phyloP scores from a whole-genome alignment of 768 basidiomycete genomes.

The Stropharia rugosoannulata region DNA sequence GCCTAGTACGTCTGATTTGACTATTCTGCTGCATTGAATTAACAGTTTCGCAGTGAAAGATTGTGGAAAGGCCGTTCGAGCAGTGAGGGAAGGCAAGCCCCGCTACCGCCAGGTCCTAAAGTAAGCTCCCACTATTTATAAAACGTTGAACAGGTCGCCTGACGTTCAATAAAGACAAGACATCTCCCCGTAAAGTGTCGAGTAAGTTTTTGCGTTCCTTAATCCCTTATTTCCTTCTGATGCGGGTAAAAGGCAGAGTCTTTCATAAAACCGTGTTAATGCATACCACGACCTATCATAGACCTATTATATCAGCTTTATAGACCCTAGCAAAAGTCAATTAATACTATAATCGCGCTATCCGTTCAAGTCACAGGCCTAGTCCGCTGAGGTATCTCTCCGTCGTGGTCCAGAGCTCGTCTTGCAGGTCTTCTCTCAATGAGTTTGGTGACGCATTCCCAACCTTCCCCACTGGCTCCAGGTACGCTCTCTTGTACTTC shows the following conservation, averaged over 20 bases:
- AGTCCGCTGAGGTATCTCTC: slow-evolving; percentile 1
- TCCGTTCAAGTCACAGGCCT: neutral
- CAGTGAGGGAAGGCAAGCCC: slow-evolving; percentile 45
- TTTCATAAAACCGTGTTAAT: too few relatives aligned
- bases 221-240: too few relatives aligned
- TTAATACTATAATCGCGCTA: neutral
- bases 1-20: slow-evolving; percentile 29
- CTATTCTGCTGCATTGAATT: neutral
- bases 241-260: too few relatives aligned
- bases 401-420: slow-evolving; percentile 33
- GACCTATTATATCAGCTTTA: too few relatives aligned
- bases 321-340: neutral
- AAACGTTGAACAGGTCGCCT: neutral
- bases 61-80: slow-evolving; percentile 44
- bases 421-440: slow-evolving; percentile 29
- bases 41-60: slow-evolving; percentile 35
- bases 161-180: slow-evolving; percentile 3
- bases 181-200: slow-evolving; percentile 7
- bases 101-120: slow-evolving; percentile 56
- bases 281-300: neutral
- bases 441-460: slow-evolving; percentile 25
- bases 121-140: slow-evolving; percentile 13
- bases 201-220: too few relatives aligned
- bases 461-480: slow-evolving; percentile 33
- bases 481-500: slow-evolving; percentile 35